phyloP scores from a whole-genome alignment of 2,329 filamentous ascomycete genomes.

The Pleurostoma richardsiae region DNA sequence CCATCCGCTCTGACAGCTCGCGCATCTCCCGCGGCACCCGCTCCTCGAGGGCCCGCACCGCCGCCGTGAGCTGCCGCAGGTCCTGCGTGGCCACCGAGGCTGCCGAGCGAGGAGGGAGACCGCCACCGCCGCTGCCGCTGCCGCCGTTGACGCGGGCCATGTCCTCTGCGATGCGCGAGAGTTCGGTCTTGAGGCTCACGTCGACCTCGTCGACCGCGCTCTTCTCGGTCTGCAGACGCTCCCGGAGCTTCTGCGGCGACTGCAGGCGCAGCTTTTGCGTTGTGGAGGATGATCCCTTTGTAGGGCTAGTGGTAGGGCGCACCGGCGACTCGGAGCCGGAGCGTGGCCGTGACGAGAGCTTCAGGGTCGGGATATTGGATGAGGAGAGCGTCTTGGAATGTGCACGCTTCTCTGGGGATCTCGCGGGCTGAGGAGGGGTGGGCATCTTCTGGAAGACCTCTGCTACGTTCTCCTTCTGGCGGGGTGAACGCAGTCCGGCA shows the following conservation, averaged over 20 bases:
- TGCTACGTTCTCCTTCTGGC: constrained; percentile 42
- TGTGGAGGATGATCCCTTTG: constrained; percentile 16
- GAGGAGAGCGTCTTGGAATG: constrained; percentile 48
- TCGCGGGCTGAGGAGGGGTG: constrained; percentile 11
- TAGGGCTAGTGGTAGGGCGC: constrained; percentile 28
- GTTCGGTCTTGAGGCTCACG: constrained; percentile 64
- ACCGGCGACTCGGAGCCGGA: constrained; percentile 17
- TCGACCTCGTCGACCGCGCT: constrained; percentile 67
- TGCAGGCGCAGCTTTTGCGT: constrained; percentile 60
- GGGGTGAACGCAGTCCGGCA: constrained; percentile 28
- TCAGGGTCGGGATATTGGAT: constrained; percentile 51
- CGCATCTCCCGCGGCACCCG: constrained; percentile 55
- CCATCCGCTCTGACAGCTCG: constrained; percentile 56
- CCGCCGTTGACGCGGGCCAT: constrained; percentile 54
- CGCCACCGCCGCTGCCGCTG: constrained; percentile 8
- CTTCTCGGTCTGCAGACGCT: constrained; percentile 80
- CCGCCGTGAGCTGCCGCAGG: constrained; percentile 44
- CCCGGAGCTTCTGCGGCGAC: constrained; percentile 70
- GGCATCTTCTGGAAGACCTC: constrained; percentile 1
- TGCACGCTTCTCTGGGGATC: constrained; percentile 8
- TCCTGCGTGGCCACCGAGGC: constrained; percentile 26
- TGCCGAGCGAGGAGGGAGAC: constrained; percentile 15
- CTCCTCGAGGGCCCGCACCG: constrained; percentile 63
- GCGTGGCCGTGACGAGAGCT: constrained; percentile 26
- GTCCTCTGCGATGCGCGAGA: constrained; percentile 77